Base-by-base conservation (phyloP, 768 basidiomycete genomes). In the Kwoniella bestiolae region DNA sequence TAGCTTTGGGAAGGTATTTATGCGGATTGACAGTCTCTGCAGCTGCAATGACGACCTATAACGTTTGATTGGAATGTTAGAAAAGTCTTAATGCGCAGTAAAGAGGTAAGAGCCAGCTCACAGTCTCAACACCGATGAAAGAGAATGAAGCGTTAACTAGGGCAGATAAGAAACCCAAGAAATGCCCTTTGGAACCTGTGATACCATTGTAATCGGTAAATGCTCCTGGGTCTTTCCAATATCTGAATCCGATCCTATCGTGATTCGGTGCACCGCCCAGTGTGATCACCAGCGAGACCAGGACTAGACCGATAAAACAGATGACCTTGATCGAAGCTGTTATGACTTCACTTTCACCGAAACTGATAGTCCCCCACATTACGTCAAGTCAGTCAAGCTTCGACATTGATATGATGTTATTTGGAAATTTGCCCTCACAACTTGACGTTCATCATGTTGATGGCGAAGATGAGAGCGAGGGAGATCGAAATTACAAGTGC, bases 391-490 rank as follows among this genome's bases (percentile, higher is more conserved):
- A n/a, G n/a, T n/a, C n/a, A n/a, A n/a, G n/a, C n/a, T n/a, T n/a
- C n/a, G n/a, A n/a, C n/a, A n/a, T n/a, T n/a, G n/a, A n/a, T n/a
- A n/a, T n/a, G n/a, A n/a, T n/a, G n/a, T n/a, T n/a, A n/a, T n/a
- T n/a, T n/a, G n/a, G n/a, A n/a, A n/a, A n/a, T n/a, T n/a, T n/a
- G n/a, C n/a, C n/a, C 58, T 46, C n/a, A 60, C 58, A 60, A 44
- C 31, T n/a, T 46, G 26, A 60, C 58, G 38, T 49, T 38, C 45
- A 60, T 44, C 12, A 60, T 46, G 29, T 60, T 60, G 46, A 60
- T 47, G 38, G 67, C 62, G 29, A 57, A 38, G 31, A 49, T 68
- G 70, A 67, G 28, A 83, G 84, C 85, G 58, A 84, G 78, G 31
- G 74, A 68, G 5, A 82, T 59, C 74, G 82, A 79, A 7, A 83